phyloP scores from a whole-genome alignment of 257 asterid species.

The Ilex aquifolium region DNA sequence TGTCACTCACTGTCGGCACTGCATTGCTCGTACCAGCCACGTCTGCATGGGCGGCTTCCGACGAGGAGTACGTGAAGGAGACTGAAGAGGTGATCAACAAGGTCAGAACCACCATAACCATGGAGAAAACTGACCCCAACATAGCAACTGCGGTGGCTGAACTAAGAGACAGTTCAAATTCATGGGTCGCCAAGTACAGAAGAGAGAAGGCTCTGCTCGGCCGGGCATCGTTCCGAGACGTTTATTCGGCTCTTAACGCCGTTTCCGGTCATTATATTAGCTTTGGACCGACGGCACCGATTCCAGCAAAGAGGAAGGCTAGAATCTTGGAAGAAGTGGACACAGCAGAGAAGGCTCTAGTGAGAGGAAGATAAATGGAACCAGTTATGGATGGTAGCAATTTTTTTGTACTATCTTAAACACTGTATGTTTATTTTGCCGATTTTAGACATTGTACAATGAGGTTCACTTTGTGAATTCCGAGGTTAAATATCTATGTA shows the following conservation, averaged over 20 bases:
- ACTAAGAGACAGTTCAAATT: constrained; percentile 64
- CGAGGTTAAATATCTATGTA: too few relatives aligned
- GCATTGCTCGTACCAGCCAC: constrained; percentile 23
- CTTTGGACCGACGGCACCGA: constrained; percentile 91
- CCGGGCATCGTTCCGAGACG: constrained; percentile 76
- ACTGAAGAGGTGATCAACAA: constrained; percentile 60
- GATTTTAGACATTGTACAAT: constrained; percentile 13
- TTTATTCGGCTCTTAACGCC: constrained; percentile 88
- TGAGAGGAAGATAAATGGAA: constrained; percentile 57
- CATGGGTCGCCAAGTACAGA: constrained; percentile 95
- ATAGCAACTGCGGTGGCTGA: constrained; percentile 69
- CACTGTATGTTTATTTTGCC: neutral
- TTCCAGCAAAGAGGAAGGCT: constrained; percentile 81
- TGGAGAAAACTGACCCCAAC: constrained; percentile 72
- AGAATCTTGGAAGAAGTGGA: constrained; percentile 92
- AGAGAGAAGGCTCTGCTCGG: constrained; percentile 72
- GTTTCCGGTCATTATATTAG: constrained; percentile 94
- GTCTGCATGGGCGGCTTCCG: constrained; percentile 44
- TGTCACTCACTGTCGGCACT: constrained; percentile 6
- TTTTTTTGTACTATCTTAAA: neutral
- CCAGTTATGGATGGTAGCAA: neutral
- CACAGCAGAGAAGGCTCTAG: constrained; percentile 85
- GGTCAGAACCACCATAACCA: constrained; percentile 48
- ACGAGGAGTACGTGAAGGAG: constrained; percentile 77
- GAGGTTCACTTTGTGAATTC: constrained; percentile 4